These are phyloP conservation scores for Elymus sibiricus DNA, from an alignment of 176 grass and related monocot genomes.

Conservation along the genomic window DNA sequence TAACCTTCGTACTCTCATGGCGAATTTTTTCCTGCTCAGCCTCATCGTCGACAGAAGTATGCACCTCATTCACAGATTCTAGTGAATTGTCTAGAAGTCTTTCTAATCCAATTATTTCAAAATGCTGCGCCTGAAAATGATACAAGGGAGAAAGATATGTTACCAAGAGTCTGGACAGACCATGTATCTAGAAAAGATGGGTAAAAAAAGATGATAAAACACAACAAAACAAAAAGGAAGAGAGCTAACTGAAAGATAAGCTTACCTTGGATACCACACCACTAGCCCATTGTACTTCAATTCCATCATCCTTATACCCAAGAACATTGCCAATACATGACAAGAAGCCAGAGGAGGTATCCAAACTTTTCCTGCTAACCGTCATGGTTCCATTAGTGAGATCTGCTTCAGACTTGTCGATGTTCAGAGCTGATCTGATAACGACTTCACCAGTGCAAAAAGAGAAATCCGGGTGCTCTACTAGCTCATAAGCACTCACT, in stretches of 20 bases:
- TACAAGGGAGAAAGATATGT: constrained; percentile 15
- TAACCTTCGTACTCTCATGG: constrained; percentile 45
- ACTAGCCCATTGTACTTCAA: constrained; percentile 90
- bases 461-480: constrained; percentile 88
- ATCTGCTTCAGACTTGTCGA: constrained; percentile 51
- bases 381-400: constrained; percentile 26
- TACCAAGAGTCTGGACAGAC: background rate
- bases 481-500: constrained; percentile 89
- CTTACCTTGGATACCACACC: constrained; percentile 85
- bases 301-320: constrained; percentile 60
- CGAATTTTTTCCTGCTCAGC: constrained; percentile 45
- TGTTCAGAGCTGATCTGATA: constrained; percentile 56
- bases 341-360: constrained; percentile 51
- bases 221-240: background rate
- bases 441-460: constrained; percentile 77
- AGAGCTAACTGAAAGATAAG: constrained; percentile 18
- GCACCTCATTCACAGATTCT: constrained; percentile 38
- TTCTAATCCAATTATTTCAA: constrained; percentile 87
- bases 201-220: background rate
- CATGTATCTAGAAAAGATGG: background rate
- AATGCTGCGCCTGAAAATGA: constrained; percentile 64
- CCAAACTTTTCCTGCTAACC: constrained; percentile 26
- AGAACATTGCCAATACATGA: constrained; percentile 86
- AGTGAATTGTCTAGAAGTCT: constrained; percentile 52
- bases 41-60: constrained; percentile 23